Percentiles rank a stretch among this genome's conserved stretches.
phyloP scores from a whole-genome alignment of 345 rosid species.

The Eucalyptus sideroxylon region DNA sequence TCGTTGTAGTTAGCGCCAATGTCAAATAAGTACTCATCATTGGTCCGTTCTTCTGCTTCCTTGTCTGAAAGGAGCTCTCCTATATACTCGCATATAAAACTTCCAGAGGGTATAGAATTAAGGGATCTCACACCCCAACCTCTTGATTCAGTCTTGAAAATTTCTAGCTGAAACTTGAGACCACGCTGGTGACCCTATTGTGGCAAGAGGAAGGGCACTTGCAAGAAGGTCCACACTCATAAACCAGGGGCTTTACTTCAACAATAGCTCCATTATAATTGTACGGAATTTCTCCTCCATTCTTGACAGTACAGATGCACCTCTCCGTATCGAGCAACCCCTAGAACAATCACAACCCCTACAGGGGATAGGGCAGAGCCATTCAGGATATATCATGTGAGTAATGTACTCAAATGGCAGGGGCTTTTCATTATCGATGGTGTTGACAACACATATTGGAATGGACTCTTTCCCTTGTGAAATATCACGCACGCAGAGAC shows the following conservation, averaged over 20 bases:
- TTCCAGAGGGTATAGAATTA: constrained; percentile 63
- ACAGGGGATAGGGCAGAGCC: constrained; percentile 34
- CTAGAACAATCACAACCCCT: constrained; percentile 43
- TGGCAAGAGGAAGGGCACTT: constrained; percentile 65
- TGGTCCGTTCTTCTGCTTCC: constrained; percentile 52
- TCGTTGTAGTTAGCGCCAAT: constrained; percentile 44
- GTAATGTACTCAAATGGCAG: constrained; percentile 48
- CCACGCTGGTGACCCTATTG: constrained; percentile 76
- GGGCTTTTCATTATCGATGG: constrained; percentile 58
- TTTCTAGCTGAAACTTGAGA: constrained; percentile 63
- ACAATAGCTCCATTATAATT: constrained; percentile 71
- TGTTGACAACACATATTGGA: constrained; percentile 68
- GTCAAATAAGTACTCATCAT: constrained; percentile 81
- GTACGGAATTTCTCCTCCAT: constrained; percentile 76
- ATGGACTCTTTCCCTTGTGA: constrained; percentile 54
- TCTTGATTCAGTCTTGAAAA: constrained; percentile 66
- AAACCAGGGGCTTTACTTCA: constrained; percentile 45
- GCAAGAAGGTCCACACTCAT: constrained; percentile 81
- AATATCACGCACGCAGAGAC: constrained; percentile 52
- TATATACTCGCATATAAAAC: constrained; percentile 80
- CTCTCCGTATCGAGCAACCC: constrained; percentile 30
- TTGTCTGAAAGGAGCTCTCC: constrained; percentile 77
- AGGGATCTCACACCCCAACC: constrained; percentile 95
- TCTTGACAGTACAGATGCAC: constrained; percentile 49
- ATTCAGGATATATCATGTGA: constrained; percentile 39